Evolutionary conservation across 1,284 basidiomycete species (phyloP), one percentile per base, ranked within the genome.

Genomic region (Naganishia sp.): DNA sequence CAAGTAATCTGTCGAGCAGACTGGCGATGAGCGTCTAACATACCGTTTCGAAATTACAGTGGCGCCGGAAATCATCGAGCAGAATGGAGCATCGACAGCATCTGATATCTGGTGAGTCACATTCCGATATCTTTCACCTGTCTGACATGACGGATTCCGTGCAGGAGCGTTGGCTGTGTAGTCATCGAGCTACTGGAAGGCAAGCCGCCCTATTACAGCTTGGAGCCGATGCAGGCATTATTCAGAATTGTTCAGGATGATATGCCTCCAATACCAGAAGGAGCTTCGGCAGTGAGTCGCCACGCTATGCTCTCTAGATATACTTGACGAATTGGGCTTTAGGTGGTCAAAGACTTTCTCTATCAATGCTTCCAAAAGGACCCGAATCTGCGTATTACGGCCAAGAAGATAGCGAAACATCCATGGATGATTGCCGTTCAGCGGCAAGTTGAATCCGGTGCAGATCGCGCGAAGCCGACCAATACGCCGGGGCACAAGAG

Each of bases 311-410:
- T 49, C n/a, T 7, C 9, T 2, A 0, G n/a, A 3, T 11, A 5
- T 13, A 6, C 6, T 21, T 52, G 46, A 53, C 59, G 50, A 61
- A 9, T 16, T 33, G 43, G 18, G 10, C 36, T 2, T 39, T 13
- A 65, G 60, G 89, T 95, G 68, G 94, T 96, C 71, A 92, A 95
- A 75, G 94, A 98, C 79, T 99, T 98, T 74, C 83, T 99, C 10
- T 89, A 92, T 70, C 94, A 97, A 72, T 98, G 95, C 77, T 99
- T 99, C 79, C 95, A 98, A 82, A 98, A 98, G 79, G 95, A 98
- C 75, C 88, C 87, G 70, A 96, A 97, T 77, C 83, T 99, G 49
- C 88, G 95, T 25, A 89, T 98, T 71, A 90, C 90, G 0, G 95
- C 95, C 2, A 91, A 90, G 80, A 97, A 97, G 80, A 84, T 99